A percentile compares a stretch with the other conserved stretches of the same genome.
These are phyloP conservation scores for Sarocladiaceae sp. DNA, from an alignment of 2,329 filamentous ascomycete genomes.

Conservation along the genomic window DNA sequence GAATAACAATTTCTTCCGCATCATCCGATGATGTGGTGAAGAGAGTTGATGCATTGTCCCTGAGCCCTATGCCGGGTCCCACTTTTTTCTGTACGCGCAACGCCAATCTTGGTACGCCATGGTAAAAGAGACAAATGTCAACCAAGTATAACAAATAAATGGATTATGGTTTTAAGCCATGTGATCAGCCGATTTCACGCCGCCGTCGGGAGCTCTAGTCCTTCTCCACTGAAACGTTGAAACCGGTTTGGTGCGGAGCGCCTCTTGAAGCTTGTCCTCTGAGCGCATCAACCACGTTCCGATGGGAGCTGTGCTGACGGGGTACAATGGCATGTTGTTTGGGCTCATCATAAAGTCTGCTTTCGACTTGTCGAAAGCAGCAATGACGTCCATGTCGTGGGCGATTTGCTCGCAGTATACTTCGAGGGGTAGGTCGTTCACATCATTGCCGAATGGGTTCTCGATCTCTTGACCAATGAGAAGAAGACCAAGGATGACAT, in stretches of 20 bases:
- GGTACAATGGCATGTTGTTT: slow-evolving; percentile 52
- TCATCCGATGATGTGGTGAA: neutral
- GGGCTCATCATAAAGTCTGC: slow-evolving; percentile 28
- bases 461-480: slow-evolving; percentile 78
- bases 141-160: neutral
- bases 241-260: slow-evolving; percentile 36
- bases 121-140: neutral
- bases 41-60: neutral
- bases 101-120: slow-evolving; percentile 8
- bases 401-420: slow-evolving; percentile 72
- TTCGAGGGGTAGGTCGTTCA: slow-evolving; percentile 77
- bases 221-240: slow-evolving; percentile 29
- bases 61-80: neutral
- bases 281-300: slow-evolving; percentile 35
- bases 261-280: slow-evolving; percentile 32
- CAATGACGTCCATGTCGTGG: slow-evolving; percentile 70
- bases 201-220: slow-evolving; percentile 8
- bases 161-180: slow-evolving; percentile 10
- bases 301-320: slow-evolving; percentile 39
- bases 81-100: neutral
- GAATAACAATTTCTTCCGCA: neutral
- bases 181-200: slow-evolving; percentile 9
- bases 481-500: slow-evolving; percentile 76
- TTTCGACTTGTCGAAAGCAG: slow-evolving; percentile 39
- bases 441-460: slow-evolving; percentile 79